These are phyloP conservation scores for Cercospora canescens DNA, from an alignment of 2,329 filamentous ascomycete genomes.

Conservation along the genomic window DNA sequence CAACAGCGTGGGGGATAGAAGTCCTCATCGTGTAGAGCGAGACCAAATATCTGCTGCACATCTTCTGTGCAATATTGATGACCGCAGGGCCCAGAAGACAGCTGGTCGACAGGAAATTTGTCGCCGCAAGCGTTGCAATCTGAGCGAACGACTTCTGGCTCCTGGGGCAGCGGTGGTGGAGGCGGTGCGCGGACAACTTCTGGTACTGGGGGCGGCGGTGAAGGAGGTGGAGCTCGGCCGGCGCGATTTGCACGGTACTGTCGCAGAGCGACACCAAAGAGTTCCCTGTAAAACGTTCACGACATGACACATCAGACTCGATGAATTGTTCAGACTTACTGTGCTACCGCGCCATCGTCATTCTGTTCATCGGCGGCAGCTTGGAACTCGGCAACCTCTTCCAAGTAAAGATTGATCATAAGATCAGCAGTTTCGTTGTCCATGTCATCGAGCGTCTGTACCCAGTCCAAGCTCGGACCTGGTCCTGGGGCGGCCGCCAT, in stretches of 20 bases:
- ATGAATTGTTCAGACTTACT: too few species aligned
- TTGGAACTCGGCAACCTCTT: not conserved
- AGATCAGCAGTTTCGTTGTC: not conserved
- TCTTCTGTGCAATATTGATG: constrained; percentile 12
- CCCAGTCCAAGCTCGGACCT: not conserved
- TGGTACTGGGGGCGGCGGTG: not conserved
- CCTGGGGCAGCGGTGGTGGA: too few species aligned
- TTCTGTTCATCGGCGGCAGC: not conserved
- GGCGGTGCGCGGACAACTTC: too few species aligned
- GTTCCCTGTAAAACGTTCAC: not conserved
- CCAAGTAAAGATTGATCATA: not conserved
- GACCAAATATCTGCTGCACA: constrained; percentile 3
- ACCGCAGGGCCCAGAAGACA: not conserved
- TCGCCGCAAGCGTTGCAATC: constrained; percentile 1
- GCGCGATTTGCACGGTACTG: not conserved
- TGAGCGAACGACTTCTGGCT: not conserved
- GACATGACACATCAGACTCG: too few species aligned
- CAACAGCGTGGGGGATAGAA: constrained; percentile 19
- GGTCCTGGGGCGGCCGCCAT: not conserved
- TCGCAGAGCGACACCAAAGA: not conserved
- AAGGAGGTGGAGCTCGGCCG: not conserved
- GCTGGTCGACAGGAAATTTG: not conserved
- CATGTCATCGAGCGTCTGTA: not conserved
- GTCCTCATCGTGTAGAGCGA: constrained; percentile 9
- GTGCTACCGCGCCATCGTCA: not conserved